Evolutionary conservation across 2,329 filamentous ascomycete genomes (phyloP).

Genomic region (Aspergillus calidoustus): DNA sequence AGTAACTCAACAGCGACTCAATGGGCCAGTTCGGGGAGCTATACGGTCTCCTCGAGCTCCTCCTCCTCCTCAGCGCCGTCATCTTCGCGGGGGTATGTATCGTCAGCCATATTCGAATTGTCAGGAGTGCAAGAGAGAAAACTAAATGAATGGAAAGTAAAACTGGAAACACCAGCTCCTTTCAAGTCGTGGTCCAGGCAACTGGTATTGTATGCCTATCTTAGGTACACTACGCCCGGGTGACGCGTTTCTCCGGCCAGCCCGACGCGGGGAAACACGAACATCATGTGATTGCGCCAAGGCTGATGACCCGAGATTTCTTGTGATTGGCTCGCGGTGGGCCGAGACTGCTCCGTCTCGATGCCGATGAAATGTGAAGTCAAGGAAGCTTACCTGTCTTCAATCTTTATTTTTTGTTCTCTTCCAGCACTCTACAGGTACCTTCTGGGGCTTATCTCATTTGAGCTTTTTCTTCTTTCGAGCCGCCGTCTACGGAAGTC

Average conservation of each 20-base stretch:
- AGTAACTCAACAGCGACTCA: background rate
- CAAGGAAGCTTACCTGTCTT: background rate
- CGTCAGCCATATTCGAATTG: constrained; percentile 41
- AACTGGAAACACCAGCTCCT: background rate
- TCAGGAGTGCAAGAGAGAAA: background rate
- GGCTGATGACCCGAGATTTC: constrained; percentile 33
- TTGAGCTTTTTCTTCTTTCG: background rate
- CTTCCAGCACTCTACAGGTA: background rate
- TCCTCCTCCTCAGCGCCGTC: constrained; percentile 51
- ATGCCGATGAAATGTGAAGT: constrained; percentile 9
- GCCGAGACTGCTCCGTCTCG: constrained; percentile 25
- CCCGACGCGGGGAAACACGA: constrained; percentile 37
- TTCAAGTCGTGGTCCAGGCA: constrained; percentile 1
- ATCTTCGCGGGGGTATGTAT: constrained; percentile 43
- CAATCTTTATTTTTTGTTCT: background rate
- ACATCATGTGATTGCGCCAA: constrained; percentile 37
- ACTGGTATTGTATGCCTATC: constrained; percentile 18
- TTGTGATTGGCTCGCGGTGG: constrained; percentile 34
- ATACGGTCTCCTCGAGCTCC: constrained; percentile 52
- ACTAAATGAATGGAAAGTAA: background rate
- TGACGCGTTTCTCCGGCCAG: constrained; percentile 30
- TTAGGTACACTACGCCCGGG: constrained; percentile 27
- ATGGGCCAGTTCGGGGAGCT: background rate
- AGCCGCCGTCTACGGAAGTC: background rate
- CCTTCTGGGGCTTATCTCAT: background rate